These are phyloP conservation scores for Lentinus tigrinus DNA, from an alignment of 768 basidiomycete genomes.

Conservation along the genomic window DNA sequence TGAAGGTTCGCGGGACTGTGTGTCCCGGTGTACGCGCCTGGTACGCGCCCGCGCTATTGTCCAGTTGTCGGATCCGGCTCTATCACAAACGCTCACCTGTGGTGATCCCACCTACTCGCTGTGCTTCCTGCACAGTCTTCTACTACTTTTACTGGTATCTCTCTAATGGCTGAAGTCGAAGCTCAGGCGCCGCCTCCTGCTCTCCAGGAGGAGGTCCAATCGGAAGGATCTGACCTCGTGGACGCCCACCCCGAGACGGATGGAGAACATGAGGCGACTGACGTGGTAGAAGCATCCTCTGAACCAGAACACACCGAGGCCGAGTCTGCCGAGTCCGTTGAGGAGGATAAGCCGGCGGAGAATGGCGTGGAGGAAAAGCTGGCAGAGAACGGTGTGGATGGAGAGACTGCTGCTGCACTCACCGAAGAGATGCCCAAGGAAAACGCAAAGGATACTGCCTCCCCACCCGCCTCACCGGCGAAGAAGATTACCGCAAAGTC, in stretches of 20 bases:
- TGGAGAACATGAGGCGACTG: conserved; percentile 38
- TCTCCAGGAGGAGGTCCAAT: conserved; percentile 20
- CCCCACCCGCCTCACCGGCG: conserved; percentile 20
- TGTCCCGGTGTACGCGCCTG: conserved; percentile 19
- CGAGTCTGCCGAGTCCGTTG: conserved; percentile 15
- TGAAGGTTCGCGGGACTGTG: conserved; percentile 5
- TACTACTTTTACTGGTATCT: conserved; percentile 13
- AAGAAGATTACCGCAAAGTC: conserved; percentile 27
- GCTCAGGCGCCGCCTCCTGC: conserved; percentile 17
- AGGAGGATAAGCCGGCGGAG: conserved; percentile 13
- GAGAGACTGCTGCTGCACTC: conserved; percentile 12
- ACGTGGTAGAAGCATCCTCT: conserved; percentile 30
- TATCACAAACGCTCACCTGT: conserved; percentile 18
- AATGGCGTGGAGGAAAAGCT: conserved; percentile 6
- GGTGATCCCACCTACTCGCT: conserved; percentile 19
- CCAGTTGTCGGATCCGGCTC: conserved; percentile 13
- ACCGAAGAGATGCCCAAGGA: conserved; percentile 16
- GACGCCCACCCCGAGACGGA: conserved; percentile 25
- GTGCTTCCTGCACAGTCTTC: conserved; percentile 16
- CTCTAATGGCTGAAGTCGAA: conserved; percentile 38
- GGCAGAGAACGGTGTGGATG: not conserved
- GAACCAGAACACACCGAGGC: conserved; percentile 6
- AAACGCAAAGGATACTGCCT: conserved; percentile 15
- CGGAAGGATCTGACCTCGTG: conserved; percentile 22
- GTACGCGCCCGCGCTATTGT: conserved; percentile 21